These are phyloP conservation scores for Tylopilus intermedius DNA, from an alignment of 768 basidiomycete genomes.

Conservation along the genomic window DNA sequence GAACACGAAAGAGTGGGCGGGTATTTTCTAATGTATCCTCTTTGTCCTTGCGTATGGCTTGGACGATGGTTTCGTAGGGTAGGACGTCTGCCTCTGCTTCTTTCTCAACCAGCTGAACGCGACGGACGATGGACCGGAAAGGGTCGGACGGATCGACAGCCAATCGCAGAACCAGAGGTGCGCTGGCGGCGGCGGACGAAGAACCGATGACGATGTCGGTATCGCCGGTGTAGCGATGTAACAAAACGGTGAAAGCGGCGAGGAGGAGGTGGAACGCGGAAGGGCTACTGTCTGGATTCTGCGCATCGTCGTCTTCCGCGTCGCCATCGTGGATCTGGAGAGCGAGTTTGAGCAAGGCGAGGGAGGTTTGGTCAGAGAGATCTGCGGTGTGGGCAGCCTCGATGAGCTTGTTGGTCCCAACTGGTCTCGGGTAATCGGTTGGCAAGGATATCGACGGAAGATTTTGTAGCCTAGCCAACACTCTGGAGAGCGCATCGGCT, in stretches of 20 bases:
- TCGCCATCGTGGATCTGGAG: conserved; percentile 59
- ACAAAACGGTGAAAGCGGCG: conserved; percentile 84
- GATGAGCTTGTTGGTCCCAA: conserved; percentile 68
- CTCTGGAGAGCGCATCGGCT: conserved; percentile 41
- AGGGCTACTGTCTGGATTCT: conserved; percentile 40
- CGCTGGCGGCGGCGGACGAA: conserved; percentile 67
- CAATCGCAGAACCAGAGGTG: conserved; percentile 81
- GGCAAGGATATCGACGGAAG: conserved; percentile 88
- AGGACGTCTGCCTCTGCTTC: conserved; percentile 80
- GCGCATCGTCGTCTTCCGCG: conserved; percentile 45
- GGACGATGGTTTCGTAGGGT: conserved; percentile 73
- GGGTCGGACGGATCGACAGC: conserved; percentile 80
- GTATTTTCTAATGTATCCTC: conserved; percentile 49
- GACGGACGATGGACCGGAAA: conserved; percentile 83
- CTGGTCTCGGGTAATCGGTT: conserved; percentile 89
- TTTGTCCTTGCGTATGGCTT: conserved; percentile 61
- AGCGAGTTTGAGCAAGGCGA: conserved; percentile 78
- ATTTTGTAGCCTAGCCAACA: conserved; percentile 64
- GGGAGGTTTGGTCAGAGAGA: conserved; percentile 68
- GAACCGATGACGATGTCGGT: conserved; percentile 90
- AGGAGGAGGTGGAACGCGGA: conserved; percentile 90
- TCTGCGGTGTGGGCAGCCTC: conserved; percentile 75
- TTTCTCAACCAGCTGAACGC: conserved; percentile 77
- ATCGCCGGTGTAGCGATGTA: conserved; percentile 95
- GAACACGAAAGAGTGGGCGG: conserved; percentile 79